These are phyloP conservation scores for Moesziomyces globuligerus DNA, from an alignment of 1,284 basidiomycete species.

Conservation along the genomic window DNA sequence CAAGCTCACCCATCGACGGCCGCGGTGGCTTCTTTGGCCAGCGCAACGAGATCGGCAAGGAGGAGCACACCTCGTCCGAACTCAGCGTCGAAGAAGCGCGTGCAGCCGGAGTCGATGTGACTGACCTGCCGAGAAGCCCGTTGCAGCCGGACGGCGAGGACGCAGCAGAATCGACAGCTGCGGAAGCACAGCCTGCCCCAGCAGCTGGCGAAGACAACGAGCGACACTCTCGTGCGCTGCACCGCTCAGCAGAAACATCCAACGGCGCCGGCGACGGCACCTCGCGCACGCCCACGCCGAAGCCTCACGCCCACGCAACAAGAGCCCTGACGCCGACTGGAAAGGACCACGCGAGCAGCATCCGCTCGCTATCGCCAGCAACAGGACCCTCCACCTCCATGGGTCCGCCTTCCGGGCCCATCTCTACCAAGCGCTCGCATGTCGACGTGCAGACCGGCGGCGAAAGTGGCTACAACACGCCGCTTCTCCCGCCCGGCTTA, in stretches of 20 bases:
- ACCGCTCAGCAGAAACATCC: conserved; percentile 5
- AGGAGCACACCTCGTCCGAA: background rate
- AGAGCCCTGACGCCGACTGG: conserved; percentile 46
- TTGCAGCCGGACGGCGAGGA: conserved; percentile 1
- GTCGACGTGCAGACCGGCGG: conserved; percentile 50
- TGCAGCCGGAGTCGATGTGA: conserved; percentile 40
- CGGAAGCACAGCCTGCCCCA: conserved; percentile 1
- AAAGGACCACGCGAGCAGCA: conserved; percentile 10
- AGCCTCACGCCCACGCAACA: conserved; percentile 32
- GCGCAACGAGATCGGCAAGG: conserved; percentile 7
- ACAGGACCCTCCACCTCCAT: conserved; percentile 33
- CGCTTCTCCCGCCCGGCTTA: conserved; percentile 47
- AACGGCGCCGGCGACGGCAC: conserved; percentile 6
- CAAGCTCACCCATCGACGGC: conserved; percentile 45
- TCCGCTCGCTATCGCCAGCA: conserved; percentile 37
- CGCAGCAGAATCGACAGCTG: background rate
- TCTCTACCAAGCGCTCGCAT: conserved; percentile 28
- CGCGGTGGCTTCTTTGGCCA: conserved; percentile 13
- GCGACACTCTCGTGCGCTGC: conserved; percentile 20
- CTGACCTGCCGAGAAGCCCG: conserved; percentile 21
- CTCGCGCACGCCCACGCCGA: conserved; percentile 52
- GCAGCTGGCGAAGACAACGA: conserved; percentile 16
- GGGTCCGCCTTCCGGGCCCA: conserved; percentile 29
- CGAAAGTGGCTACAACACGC: conserved; percentile 54
- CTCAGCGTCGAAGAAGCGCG: conserved; percentile 29